Evolutionary conservation across 768 basidiomycete genomes (phyloP).

Genomic region (Xerocomellus chrysenteron): DNA sequence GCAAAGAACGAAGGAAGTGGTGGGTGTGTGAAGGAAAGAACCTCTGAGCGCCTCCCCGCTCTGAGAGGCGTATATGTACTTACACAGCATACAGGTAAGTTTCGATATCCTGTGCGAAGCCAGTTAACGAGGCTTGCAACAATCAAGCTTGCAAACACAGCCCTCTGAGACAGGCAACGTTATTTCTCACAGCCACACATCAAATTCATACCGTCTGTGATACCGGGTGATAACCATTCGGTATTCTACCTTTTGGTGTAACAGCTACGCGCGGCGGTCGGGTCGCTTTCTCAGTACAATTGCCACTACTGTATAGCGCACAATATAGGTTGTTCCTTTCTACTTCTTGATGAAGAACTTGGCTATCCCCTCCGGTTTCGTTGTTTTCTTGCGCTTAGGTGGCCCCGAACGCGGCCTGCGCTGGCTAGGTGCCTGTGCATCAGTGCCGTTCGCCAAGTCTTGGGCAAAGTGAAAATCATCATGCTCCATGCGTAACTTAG

Average conservation of each 20-base stretch:
- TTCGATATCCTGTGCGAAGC: slow-evolving; percentile 13
- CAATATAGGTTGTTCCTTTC: neutral
- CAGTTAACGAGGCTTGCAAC: slow-evolving; percentile 2
- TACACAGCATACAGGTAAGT: neutral
- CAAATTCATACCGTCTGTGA: neutral
- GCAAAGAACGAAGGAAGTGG: slow-evolving; percentile 26
- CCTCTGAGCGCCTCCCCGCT: neutral
- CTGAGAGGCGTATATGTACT: neutral
- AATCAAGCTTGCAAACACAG: slow-evolving; percentile 19
- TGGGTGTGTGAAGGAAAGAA: slow-evolving; percentile 19
- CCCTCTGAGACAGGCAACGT: neutral
- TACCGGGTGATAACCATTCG: too few species aligned
- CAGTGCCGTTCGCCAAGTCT: slow-evolving; percentile 56
- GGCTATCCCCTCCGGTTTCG: slow-evolving; percentile 41
- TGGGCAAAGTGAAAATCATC: slow-evolving; percentile 88
- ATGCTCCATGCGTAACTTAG: slow-evolving; percentile 63
- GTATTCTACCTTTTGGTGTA: too few species aligned
- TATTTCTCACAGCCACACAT: neutral
- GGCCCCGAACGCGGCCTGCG: slow-evolving; percentile 14
- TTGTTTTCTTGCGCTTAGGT: slow-evolving; percentile 33
- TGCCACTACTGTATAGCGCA: neutral
- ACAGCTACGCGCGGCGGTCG: too few species aligned
- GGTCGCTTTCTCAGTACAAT: too few species aligned
- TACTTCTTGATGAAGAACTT: slow-evolving; percentile 45
- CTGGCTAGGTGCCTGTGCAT: slow-evolving; percentile 1